Conservation (phyloP, 1,284 basidiomycete species). For the Coniophora puteana region DNA sequence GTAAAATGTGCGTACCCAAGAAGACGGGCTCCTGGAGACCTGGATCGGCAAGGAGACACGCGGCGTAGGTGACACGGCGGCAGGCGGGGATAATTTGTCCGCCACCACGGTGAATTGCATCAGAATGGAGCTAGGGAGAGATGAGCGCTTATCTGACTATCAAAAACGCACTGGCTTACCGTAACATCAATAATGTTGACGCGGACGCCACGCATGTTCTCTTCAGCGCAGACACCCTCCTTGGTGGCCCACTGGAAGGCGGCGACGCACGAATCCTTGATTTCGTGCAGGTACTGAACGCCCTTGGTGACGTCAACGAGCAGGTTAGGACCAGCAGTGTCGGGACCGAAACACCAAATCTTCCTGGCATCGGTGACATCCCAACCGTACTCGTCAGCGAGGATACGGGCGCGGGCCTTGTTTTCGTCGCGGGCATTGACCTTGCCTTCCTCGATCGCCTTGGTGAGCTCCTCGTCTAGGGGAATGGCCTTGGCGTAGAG, state of each 20-base stretch:
- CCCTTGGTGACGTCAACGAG: constrained; percentile 96
- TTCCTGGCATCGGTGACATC: constrained; percentile 96
- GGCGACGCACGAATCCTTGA: constrained; percentile 97
- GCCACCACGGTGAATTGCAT: constrained; percentile 99
- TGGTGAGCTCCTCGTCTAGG: constrained; percentile 86
- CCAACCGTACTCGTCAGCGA: constrained; percentile 95
- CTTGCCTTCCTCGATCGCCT: constrained; percentile 86
- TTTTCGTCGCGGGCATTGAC: constrained; percentile 91
- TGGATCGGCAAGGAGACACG: constrained; percentile 88
- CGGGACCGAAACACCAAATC: constrained; percentile 98
- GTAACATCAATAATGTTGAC: constrained; percentile 94
- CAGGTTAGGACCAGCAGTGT: constrained; percentile 93
- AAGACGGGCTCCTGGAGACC: constrained; percentile 97
- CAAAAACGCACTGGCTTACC: no score
- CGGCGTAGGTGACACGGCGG: constrained; percentile 96
- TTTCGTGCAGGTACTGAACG: constrained; percentile 94
- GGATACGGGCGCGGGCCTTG: constrained; percentile 88
- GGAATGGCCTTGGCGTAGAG: constrained; percentile 89
- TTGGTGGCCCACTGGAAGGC: constrained; percentile 98
- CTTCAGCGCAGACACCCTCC: constrained; percentile 91
- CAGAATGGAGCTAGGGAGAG: constrained; percentile 78
- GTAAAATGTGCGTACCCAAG: constrained; percentile 53
- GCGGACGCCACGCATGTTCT: constrained; percentile 96
- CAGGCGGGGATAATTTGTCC: constrained; percentile 97
- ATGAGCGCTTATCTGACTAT: constrained; percentile 4